Conservation (phyloP, 1,139 yeast species). For the Sugiyamaella novakii region DNA sequence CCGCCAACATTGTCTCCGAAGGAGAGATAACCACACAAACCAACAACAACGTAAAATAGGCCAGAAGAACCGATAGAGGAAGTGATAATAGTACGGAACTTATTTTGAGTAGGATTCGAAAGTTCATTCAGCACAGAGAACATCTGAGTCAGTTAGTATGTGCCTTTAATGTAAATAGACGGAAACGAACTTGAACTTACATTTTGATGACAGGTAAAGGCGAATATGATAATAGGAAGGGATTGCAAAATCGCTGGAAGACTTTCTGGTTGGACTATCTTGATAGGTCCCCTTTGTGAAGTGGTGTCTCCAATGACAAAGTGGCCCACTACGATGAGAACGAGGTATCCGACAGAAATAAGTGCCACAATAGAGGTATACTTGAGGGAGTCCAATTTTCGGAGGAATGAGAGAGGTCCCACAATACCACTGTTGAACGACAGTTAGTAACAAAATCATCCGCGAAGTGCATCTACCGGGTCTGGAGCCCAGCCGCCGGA, state of each 20-base stretch:
- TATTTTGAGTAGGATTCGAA: conserved; percentile 54
- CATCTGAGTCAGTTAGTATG: conserved; percentile 44
- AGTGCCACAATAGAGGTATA: conserved; percentile 87
- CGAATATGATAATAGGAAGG: conserved; percentile 89
- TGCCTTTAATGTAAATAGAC: background rate
- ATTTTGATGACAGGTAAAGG: conserved; percentile 92
- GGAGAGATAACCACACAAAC: conserved; percentile 80
- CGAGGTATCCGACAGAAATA: conserved; percentile 74
- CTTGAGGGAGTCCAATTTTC: conserved; percentile 78
- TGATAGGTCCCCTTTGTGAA: conserved; percentile 55
- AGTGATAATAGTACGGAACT: conserved; percentile 55
- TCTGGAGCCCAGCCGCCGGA: background rate
- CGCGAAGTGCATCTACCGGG: background rate
- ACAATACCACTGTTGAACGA: conserved; percentile 46
- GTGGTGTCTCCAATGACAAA: conserved; percentile 52
- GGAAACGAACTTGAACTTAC: conserved; percentile 15
- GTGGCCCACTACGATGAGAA: conserved; percentile 70
- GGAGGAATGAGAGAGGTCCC: conserved; percentile 75
- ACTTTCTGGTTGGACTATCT: conserved; percentile 57
- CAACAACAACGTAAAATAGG: conserved; percentile 66
- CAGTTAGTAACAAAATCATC: conserved; percentile 3
- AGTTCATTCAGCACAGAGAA: conserved; percentile 88
- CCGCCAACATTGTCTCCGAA: conserved; percentile 81
- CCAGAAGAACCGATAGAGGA: conserved; percentile 61
- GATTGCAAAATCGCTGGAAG: conserved; percentile 68